Evolutionary conservation across 108 stramenopile species (phyloP).

Genomic region (Fragilaria crotonensis): DNA sequence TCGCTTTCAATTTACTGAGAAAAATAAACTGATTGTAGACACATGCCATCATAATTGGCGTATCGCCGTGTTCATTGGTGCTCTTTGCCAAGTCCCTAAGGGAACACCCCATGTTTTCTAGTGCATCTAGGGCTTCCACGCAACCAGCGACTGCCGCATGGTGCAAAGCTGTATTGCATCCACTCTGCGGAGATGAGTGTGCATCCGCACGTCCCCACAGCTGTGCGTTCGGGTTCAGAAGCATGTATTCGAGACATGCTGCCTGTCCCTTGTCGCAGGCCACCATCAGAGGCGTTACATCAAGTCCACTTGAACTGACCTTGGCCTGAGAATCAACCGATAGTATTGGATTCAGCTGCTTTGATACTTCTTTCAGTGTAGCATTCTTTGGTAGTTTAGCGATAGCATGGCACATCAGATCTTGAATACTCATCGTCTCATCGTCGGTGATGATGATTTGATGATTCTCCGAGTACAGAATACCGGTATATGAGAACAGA

Average conservation of each 20-base stretch:
- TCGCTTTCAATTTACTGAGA: slow-evolving; percentile 13
- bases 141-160: slow-evolving; percentile 50
- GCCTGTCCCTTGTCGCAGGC: slow-evolving; percentile 51
- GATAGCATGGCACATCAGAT: background rate
- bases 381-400: background rate
- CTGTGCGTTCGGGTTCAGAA: background rate
- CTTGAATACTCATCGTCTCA: background rate
- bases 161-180: slow-evolving; percentile 45
- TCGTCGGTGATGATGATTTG: background rate
- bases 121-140: slow-evolving; percentile 22
- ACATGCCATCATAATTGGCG: slow-evolving; percentile 9
- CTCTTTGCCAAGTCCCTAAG: background rate
- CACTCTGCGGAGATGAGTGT: slow-evolving; percentile 16
- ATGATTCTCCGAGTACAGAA: background rate
- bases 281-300: slow-evolving; percentile 50
- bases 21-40: slow-evolving; percentile 5
- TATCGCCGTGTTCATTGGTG: slow-evolving; percentile 8
- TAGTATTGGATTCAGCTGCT: background rate
- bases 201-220: slow-evolving; percentile 28
- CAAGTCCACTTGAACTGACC: background rate
- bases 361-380: background rate
- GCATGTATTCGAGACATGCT: slow-evolving; percentile 22
- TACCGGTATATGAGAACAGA: background rate
- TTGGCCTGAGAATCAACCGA: background rate
- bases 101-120: background rate